A percentile compares a stretch with the other conserved stretches of the same genome.
Evolutionary conservation across 2,329 filamentous ascomycete species (phyloP).

Genomic region (Fusarium sp.): DNA sequence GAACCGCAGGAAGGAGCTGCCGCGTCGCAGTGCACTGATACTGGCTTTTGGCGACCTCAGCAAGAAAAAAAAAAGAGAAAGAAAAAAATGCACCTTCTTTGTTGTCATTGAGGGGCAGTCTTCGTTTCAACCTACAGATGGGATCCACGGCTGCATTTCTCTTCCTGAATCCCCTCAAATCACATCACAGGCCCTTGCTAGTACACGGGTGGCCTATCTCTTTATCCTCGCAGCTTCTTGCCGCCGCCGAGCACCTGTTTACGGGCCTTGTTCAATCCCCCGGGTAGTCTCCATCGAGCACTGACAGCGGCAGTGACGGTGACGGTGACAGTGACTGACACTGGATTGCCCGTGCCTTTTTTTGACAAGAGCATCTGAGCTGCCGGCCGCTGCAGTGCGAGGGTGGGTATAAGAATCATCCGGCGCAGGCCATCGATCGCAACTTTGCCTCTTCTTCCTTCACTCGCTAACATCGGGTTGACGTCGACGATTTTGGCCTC

Average conservation of each 20-base stretch:
- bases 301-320: neutral
- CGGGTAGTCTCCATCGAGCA: constrained; percentile 27
- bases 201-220: constrained; percentile 26
- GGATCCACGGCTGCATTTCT: constrained; percentile 39
- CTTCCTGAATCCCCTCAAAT: constrained; percentile 30
- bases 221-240: constrained; percentile 19
- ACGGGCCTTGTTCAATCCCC: constrained; percentile 27
- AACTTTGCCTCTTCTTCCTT: constrained; percentile 24
- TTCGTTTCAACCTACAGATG: constrained; percentile 35
- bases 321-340: neutral
- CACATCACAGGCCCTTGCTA: constrained; percentile 32
- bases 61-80: constrained; percentile 2
- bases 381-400: constrained; percentile 2
- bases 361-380: neutral
- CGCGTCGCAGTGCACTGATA: constrained; percentile 13
- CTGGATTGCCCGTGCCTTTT: neutral
- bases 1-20: neutral
- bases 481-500: neutral
- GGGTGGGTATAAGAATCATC: constrained; percentile 48
- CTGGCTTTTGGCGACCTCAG: constrained; percentile 18
- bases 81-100: constrained; percentile 14
- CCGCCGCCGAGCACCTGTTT: constrained; percentile 13
- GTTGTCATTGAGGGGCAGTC: constrained; percentile 34
- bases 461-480: constrained; percentile 24
- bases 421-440: constrained; percentile 33